Conservation (phyloP, 139 green algal genomes). For the Coelastrella sp. region DNA sequence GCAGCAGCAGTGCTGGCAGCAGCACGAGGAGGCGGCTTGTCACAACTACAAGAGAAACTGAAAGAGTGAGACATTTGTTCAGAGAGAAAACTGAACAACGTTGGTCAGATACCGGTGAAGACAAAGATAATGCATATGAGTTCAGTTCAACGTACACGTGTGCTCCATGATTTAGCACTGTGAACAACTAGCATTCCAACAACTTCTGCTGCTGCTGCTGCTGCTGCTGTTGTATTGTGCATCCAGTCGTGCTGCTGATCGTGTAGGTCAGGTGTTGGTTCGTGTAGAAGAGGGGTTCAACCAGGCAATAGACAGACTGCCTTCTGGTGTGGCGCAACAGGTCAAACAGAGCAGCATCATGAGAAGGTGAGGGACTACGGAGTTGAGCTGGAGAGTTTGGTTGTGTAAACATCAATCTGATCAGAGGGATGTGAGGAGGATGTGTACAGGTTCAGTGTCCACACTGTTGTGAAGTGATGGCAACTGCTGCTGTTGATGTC, state of each 20-base stretch:
- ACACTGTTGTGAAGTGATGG: too few species aligned
- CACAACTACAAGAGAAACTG: not conserved
- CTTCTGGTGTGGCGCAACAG: not conserved
- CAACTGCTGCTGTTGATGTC: not conserved
- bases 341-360: constrained; percentile 25
- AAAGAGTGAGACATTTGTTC: not conserved
- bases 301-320: constrained; percentile 14
- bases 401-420: too few species aligned
- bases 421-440: too few species aligned
- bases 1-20: constrained; percentile 7
- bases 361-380: constrained; percentile 22
- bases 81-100: too few species aligned
- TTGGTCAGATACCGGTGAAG: too few species aligned
- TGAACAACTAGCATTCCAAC: not conserved
- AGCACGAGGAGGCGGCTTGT: not conserved
- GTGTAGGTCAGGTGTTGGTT: not conserved
- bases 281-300: constrained; percentile 18
- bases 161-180: too few species aligned
- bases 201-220: not conserved
- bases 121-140: too few species aligned
- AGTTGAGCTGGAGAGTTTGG: too few species aligned
- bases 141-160: too few species aligned
- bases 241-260: not conserved
- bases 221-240: not conserved
- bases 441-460: too few species aligned